Evolutionary conservation across 2,329 filamentous ascomycete species (phyloP), one percentile per base, ranked within the genome.

Genomic region (Sordariomycetes sp.): DNA sequence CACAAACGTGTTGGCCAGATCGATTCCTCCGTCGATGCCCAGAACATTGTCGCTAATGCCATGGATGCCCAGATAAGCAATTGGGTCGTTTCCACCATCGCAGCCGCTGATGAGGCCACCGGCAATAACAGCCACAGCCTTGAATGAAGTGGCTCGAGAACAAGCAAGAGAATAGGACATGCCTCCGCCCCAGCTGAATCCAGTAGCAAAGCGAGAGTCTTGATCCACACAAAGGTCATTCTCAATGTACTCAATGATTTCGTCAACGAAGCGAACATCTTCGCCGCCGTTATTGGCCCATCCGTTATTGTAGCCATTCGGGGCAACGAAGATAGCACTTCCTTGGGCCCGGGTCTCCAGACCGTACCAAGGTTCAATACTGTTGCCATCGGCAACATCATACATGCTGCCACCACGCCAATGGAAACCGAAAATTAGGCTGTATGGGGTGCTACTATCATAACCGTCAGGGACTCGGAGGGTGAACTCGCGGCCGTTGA

Each of bases 161-260:
- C 61, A 66, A 4, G 61, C 60, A 12, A 64, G 42, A 5, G 56
- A 48, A 40, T 55, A 61, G 1, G 53, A 53, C 57, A 66, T 65
- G 35, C 55, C 54, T 11, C 50, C 61, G 23, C 63, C 62, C 44
- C 59, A 65, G 40, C 56, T 61, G 45, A 59, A 65, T 24, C 61
- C 62, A 2, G 57, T 58, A 10, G 57, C 49, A 45, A 63, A 65
- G 36, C 57, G 51, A 24, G 53, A 50, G 25, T 44, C 46, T 32
- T 55, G 46, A 38, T 66, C 51, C 18, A 65, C 45, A 39, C 63
- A 66, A 28, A 64, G 53, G 15, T 54, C 49, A 5, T 41, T 39
- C 38, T 63, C 53, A 18, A 63, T 43, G 7, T 46, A 46, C 21
- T 50, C 44, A 17, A 61, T 40, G 29, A 66, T 53, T 2, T 41